Percentiles rank a stretch among this genome's conserved stretches.
Conservation (phyloP, 106 monocot genomes). For the Dendrobium officinale region DNA sequence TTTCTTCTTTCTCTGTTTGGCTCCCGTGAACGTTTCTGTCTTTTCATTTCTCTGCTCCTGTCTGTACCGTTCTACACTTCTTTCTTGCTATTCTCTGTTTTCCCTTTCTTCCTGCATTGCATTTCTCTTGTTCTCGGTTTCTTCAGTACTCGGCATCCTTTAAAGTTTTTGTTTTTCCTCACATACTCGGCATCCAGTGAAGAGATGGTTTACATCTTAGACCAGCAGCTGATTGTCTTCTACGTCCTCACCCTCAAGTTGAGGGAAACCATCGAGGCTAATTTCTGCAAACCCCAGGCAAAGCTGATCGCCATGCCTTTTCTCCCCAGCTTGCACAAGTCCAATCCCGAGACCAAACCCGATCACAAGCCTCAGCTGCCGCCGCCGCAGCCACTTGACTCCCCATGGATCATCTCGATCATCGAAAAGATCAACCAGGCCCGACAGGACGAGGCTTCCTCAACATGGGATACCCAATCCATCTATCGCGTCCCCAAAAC, state of each 20-base stretch:
- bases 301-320: not conserved
- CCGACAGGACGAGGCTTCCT: not conserved
- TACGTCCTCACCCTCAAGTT: conserved; percentile 82
- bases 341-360: conserved; percentile 5
- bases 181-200: no score
- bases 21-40: no score
- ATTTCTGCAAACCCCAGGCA: not conserved
- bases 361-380: not conserved
- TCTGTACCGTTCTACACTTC: no score
- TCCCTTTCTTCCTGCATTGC: no score
- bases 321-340: conserved; percentile 7
- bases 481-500: no score
- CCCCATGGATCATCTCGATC: conserved; percentile 10
- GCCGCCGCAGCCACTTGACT: not conserved
- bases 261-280: conserved; percentile 40
- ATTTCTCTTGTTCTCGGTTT: no score
- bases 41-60: no score
- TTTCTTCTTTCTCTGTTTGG: no score
- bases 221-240: conserved; percentile 66
- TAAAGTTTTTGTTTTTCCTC: no score
- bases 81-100: no score
- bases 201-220: conserved; percentile 75
- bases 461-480: no score
- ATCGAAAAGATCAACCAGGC: conserved; percentile 40
- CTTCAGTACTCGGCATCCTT: no score